Evolutionary conservation across 225 moss, liverwort and hornwort species (phyloP).

Genomic region (Marchantia polymorpha): DNA sequence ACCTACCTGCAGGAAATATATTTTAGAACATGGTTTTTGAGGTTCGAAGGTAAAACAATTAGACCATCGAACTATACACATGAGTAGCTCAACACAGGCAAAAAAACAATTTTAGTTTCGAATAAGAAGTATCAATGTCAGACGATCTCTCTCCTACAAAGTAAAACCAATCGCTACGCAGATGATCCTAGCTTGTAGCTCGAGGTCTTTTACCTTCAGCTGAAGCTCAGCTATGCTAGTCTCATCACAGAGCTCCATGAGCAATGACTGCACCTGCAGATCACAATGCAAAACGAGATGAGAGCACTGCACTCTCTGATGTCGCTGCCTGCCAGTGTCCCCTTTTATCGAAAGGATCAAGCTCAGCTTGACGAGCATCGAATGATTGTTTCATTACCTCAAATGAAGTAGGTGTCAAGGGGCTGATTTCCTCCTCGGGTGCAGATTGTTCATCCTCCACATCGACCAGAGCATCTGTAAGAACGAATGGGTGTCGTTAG

Average conservation of each 20-base stretch:
- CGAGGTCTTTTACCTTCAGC: slow-evolving; percentile 41
- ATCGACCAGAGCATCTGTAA: slow-evolving; percentile 28
- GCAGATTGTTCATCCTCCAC: slow-evolving; percentile 26
- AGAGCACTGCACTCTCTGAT: neutral
- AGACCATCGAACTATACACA: no score
- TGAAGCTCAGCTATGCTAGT: slow-evolving; percentile 59
- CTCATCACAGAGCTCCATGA: slow-evolving; percentile 58
- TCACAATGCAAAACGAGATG: neutral
- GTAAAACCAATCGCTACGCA: no score
- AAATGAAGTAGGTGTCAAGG: slow-evolving; percentile 41
- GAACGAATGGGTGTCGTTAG: neutral
- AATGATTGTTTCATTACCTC: slow-evolving; percentile 32
- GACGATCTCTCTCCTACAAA: neutral
- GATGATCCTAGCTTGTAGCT: neutral
- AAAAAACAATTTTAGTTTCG: neutral
- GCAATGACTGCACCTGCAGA: slow-evolving; percentile 50
- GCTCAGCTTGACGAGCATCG: neutral
- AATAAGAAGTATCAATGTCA: neutral
- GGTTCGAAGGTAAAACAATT: neutral
- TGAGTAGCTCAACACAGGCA: neutral
- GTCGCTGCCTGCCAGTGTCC: neutral
- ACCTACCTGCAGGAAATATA: slow-evolving; percentile 58
- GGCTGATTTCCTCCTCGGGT: slow-evolving; percentile 26
- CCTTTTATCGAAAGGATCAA: neutral
- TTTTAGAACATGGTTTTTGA: neutral